These are phyloP conservation scores for Plasmodium vinckei DNA, from an alignment of 169 alveolate genomes.

Conservation along the genomic window DNA sequence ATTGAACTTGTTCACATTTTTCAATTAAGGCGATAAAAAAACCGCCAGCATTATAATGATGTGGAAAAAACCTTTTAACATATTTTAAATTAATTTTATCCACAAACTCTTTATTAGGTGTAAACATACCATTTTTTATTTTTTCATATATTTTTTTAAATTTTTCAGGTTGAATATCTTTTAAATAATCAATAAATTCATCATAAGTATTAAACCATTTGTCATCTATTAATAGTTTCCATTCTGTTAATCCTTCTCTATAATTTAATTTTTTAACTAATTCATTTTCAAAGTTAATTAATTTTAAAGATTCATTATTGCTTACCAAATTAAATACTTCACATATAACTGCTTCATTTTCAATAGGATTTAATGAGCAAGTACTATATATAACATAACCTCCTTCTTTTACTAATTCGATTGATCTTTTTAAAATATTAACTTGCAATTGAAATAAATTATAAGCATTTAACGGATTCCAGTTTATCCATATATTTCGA, in stretches of 20 bases:
- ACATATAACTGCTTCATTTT: conserved; percentile 92
- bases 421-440: conserved; percentile 92
- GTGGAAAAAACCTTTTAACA: conserved; percentile 95
- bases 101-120: conserved; percentile 74
- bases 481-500: conserved; percentile 93
- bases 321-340: conserved; percentile 89
- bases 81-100: conserved; percentile 76
- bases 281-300: conserved; percentile 87
- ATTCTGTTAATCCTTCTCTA: conserved; percentile 82
- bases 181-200: conserved; percentile 46
- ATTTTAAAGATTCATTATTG: conserved; percentile 83
- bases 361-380: conserved; percentile 97
- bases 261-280: conserved; percentile 79
- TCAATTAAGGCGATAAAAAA: conserved; percentile 91
- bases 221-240: conserved; percentile 83
- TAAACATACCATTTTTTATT: conserved; percentile 80
- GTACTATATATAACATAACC: conserved; percentile 94
- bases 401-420: conserved; percentile 79
- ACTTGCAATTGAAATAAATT: conserved; percentile 92
- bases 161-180: conserved; percentile 12
- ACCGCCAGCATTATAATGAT: conserved; percentile 96
- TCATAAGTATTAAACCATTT: conserved; percentile 76
- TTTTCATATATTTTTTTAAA: conserved; percentile 70
- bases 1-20: conserved; percentile 53
- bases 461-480: conserved; percentile 95